A percentile compares a stretch with the other conserved stretches of the same genome.
These are phyloP conservation scores for Trypanosoma vivax DNA, from an alignment of 208 protist genomes.

Conservation along the genomic window DNA sequence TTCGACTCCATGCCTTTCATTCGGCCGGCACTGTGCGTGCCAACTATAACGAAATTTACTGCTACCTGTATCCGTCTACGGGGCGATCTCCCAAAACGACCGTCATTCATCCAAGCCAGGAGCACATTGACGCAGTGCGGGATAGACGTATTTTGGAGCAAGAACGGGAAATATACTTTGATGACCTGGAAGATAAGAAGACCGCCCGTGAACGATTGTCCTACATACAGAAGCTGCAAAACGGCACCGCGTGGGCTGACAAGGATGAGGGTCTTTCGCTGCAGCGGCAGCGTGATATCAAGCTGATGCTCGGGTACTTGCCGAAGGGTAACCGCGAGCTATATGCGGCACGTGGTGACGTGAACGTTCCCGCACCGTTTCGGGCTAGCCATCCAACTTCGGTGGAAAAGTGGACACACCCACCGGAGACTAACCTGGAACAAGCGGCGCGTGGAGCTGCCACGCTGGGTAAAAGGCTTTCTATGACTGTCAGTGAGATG, in stretches of 20 bases:
- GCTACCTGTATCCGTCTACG: slow-evolving; percentile 82
- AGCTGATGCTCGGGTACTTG: slow-evolving; percentile 83
- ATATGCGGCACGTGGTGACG: slow-evolving; percentile 80
- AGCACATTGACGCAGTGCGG: slow-evolving; percentile 40
- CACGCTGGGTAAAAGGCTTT: slow-evolving; percentile 68
- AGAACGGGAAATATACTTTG: slow-evolving; percentile 81
- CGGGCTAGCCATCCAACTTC: slow-evolving; percentile 77
- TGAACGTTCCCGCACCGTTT: slow-evolving; percentile 75
- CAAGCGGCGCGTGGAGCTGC: slow-evolving; percentile 74
- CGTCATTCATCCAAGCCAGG: slow-evolving; percentile 63
- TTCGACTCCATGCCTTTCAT: slow-evolving; percentile 72
- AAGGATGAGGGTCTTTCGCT: slow-evolving; percentile 83
- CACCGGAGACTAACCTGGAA: slow-evolving; percentile 76
- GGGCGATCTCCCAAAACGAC: slow-evolving; percentile 69
- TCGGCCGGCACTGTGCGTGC: slow-evolving; percentile 56
- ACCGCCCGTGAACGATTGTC: slow-evolving; percentile 44
- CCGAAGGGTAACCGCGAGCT: slow-evolving; percentile 84
- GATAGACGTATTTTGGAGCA: slow-evolving; percentile 62
- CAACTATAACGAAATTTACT: slow-evolving; percentile 79
- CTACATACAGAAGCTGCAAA: slow-evolving; percentile 61
- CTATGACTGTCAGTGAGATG: slow-evolving; percentile 84
- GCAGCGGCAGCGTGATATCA: slow-evolving; percentile 77
- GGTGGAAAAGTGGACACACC: slow-evolving; percentile 59
- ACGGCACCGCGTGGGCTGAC: slow-evolving; percentile 81
- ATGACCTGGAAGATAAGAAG: slow-evolving; percentile 57